Evolutionary conservation across 2,329 filamentous ascomycete species (phyloP).

Genomic region (Alternaria tenuissima): DNA sequence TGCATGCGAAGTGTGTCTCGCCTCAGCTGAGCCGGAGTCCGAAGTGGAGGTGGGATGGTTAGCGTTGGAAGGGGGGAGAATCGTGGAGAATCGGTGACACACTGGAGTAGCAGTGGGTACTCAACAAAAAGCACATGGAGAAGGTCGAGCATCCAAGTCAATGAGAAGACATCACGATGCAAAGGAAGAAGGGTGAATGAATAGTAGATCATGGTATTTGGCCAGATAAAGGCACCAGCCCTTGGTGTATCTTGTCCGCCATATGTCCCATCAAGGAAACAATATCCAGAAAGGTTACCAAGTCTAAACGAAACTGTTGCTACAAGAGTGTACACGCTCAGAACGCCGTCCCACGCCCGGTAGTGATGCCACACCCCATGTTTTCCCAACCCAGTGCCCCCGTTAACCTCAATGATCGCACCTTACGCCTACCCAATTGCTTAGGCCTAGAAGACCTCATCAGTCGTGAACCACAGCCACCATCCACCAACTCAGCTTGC

Average conservation of each 20-base stretch:
- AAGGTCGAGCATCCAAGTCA: not conserved
- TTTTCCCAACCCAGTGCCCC: constrained; percentile 23
- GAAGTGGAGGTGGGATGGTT: constrained; percentile 11
- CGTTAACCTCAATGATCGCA: constrained; percentile 34
- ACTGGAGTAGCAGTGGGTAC: constrained; percentile 6
- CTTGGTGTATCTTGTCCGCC: constrained; percentile 45
- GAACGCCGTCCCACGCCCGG: constrained; percentile 37
- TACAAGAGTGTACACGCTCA: constrained; percentile 32
- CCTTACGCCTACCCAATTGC: constrained; percentile 39
- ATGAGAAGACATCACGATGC: constrained; percentile 10
- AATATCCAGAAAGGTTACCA: constrained; percentile 31
- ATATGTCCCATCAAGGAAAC: constrained; percentile 20
- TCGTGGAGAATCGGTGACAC: constrained; percentile 16
- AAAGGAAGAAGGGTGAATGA: constrained; percentile 18
- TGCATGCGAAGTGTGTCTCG: constrained; percentile 23
- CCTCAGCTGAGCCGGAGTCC: constrained; percentile 13
- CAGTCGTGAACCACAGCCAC: constrained; percentile 36
- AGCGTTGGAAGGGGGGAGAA: constrained; percentile 16
- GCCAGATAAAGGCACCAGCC: constrained; percentile 46
- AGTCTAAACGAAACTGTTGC: constrained; percentile 27
- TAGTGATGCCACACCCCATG: constrained; percentile 22
- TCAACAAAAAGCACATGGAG: constrained; percentile 2
- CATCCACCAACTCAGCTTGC: constrained; percentile 34
- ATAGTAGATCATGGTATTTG: constrained; percentile 33
- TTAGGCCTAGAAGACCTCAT: constrained; percentile 39